A percentile compares a stretch with the other conserved stretches of the same genome.
These are phyloP conservation scores for Metschnikowia anglica DNA, from an alignment of 805 yeast genomes.

Conservation along the genomic window DNA sequence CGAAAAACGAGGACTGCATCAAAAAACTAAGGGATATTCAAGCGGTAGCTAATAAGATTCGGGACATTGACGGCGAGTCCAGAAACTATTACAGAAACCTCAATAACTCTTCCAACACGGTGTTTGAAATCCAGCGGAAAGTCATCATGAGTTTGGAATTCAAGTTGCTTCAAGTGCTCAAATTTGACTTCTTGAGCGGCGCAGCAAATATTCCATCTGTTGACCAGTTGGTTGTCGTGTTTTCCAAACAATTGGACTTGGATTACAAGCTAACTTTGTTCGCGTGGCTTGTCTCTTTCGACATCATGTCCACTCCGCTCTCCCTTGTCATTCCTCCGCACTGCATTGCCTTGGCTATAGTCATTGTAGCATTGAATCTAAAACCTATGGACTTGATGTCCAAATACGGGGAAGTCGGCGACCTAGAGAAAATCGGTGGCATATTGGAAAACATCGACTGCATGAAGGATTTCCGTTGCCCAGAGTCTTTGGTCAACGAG, in stretches of 20 bases:
- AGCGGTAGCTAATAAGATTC: slow-evolving; percentile 44
- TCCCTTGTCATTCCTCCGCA: slow-evolving; percentile 73
- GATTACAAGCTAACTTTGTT: slow-evolving; percentile 49
- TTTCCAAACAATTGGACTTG: slow-evolving; percentile 49
- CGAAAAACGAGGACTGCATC: slow-evolving; percentile 81
- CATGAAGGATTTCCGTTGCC: slow-evolving; percentile 39
- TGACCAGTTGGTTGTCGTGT: slow-evolving; percentile 65
- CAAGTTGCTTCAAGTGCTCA: slow-evolving; percentile 69
- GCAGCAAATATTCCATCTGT: slow-evolving; percentile 42
- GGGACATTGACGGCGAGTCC: slow-evolving; percentile 38
- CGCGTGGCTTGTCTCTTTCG: slow-evolving; percentile 78
- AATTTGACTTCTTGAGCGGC: slow-evolving; percentile 75
- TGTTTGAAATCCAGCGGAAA: slow-evolving; percentile 54
- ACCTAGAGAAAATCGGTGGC: slow-evolving; percentile 19
- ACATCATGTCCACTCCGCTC: slow-evolving; percentile 66
- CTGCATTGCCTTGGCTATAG: slow-evolving; percentile 65
- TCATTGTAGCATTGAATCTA: slow-evolving; percentile 59
- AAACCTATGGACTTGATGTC: slow-evolving; percentile 32
- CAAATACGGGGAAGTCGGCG: slow-evolving; percentile 22
- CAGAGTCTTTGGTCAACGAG: slow-evolving; percentile 46
- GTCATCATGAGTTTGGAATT: slow-evolving; percentile 62
- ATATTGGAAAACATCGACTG: slow-evolving; percentile 36
- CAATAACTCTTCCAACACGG: slow-evolving; percentile 15
- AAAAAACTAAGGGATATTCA: slow-evolving; percentile 69
- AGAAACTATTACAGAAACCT: slow-evolving; percentile 21